phyloP scores from a whole-genome alignment of 2,329 filamentous ascomycete species.

The Apiospora hydei region DNA sequence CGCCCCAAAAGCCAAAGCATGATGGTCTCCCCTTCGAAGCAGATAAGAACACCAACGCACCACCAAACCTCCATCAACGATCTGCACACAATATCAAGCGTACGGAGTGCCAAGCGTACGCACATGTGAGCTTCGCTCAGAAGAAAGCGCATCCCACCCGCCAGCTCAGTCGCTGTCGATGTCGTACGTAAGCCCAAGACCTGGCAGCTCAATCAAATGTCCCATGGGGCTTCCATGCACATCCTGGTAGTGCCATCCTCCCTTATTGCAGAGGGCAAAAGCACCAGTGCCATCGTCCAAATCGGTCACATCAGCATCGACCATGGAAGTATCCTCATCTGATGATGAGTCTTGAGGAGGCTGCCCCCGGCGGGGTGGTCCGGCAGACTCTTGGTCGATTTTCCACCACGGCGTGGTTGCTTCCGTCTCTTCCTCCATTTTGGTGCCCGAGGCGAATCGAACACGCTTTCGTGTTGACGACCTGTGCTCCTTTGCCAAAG shows the following conservation, averaged over 20 bases:
- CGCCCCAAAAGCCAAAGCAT: not conserved
- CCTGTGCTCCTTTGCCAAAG: not conserved
- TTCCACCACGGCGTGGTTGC: not conserved
- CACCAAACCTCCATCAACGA: not conserved
- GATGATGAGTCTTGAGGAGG: not conserved
- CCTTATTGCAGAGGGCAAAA: conserved; percentile 3
- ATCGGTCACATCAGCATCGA: conserved; percentile 5
- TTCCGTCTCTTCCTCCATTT: not conserved
- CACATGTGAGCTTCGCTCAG: not conserved
- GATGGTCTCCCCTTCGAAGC: not conserved
- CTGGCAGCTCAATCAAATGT: not conserved
- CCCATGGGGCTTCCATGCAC: not conserved
- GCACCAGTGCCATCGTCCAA: not conserved
- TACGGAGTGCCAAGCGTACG: too few relatives aligned
- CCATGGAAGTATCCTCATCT: not conserved
- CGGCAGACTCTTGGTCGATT: not conserved
- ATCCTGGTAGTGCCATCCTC: conserved; percentile 8
- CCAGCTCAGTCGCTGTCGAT: not conserved
- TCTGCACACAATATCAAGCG: not conserved
- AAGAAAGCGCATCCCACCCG: not conserved
- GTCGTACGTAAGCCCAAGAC: not conserved
- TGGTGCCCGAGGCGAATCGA: not conserved
- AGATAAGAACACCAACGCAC: not conserved
- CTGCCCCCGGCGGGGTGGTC: not conserved
- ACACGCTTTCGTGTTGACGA: not conserved